Evolutionary conservation across 2,329 filamentous ascomycete genomes (phyloP).

Genomic region (Paecilomyces formosus): DNA sequence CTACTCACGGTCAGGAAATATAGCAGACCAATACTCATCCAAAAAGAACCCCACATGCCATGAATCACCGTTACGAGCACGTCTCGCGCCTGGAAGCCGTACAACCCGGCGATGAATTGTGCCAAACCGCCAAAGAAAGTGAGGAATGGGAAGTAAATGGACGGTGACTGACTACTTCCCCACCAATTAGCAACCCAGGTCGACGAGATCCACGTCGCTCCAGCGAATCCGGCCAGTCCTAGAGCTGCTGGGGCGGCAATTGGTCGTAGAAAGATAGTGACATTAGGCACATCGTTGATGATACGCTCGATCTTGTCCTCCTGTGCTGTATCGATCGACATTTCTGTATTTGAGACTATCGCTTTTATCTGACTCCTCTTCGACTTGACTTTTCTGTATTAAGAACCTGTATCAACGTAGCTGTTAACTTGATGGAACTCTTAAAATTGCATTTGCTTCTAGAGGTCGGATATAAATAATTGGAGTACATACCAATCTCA

Average conservation of each 20-base stretch:
- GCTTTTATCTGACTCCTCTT: background rate
- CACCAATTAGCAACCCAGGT: slow-evolving; percentile 12
- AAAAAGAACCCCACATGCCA: slow-evolving; percentile 15
- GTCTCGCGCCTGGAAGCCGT: slow-evolving; percentile 13
- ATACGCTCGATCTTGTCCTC: background rate
- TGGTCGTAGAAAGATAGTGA: slow-evolving; percentile 17
- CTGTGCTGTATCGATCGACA: background rate
- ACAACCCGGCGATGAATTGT: slow-evolving; percentile 20
- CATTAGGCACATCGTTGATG: slow-evolving; percentile 8
- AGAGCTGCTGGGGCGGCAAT: slow-evolving; percentile 22
- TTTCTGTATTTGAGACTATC: background rate
- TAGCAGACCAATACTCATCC: slow-evolving; percentile 13
- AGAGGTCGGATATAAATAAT: background rate
- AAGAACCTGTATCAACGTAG: background rate
- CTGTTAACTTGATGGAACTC: background rate
- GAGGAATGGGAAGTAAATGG: slow-evolving; percentile 21
- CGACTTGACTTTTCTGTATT: no score
- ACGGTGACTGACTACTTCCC: slow-evolving; percentile 13
- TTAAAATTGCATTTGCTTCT: background rate
- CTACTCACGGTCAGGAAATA: slow-evolving; percentile 4
- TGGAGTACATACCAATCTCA: background rate
- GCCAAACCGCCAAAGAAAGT: slow-evolving; percentile 17
- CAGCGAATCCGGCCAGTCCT: slow-evolving; percentile 20
- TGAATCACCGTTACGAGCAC: slow-evolving; percentile 15
- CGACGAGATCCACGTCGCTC: slow-evolving; percentile 19